Conservation (phyloP, 2,329 filamentous ascomycete genomes). For the Rutstroemia sydowiana region DNA sequence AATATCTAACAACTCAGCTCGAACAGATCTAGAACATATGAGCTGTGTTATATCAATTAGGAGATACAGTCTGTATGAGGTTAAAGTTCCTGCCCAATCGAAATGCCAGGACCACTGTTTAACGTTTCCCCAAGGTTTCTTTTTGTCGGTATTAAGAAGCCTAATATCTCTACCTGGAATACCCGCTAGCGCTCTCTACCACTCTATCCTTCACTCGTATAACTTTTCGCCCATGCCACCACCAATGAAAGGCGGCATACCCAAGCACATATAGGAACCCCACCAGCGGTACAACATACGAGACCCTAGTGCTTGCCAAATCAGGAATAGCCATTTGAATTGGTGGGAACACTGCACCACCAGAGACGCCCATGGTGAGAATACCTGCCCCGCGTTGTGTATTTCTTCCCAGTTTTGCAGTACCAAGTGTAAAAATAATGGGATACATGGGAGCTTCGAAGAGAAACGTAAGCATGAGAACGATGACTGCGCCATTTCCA, state of each 20-base stretch:
- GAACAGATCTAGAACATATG: too few species aligned
- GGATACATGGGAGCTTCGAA: constrained; percentile 79
- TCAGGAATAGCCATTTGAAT: constrained; percentile 62
- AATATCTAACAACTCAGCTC: too few species aligned
- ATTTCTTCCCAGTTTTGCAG: constrained; percentile 67
- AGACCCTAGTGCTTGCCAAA: constrained; percentile 34
- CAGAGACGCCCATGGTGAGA: constrained; percentile 62
- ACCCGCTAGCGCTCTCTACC: too few species aligned
- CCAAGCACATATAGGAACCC: constrained; percentile 35
- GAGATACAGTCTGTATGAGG: too few species aligned
- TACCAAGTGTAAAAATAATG: constrained; percentile 70
- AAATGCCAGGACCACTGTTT: too few species aligned
- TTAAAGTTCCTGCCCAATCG: too few species aligned
- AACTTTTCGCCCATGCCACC: constrained; percentile 28
- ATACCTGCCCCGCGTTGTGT: constrained; percentile 70
- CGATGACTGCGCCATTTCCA: constrained; percentile 43
- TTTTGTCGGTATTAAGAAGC: too few species aligned
- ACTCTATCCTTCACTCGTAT: constrained; percentile 28
- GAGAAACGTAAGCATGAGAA: constrained; percentile 66
- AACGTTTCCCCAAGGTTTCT: too few species aligned
- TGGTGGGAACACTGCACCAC: constrained; percentile 68
- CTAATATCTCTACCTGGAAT: too few species aligned
- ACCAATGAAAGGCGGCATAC: constrained; percentile 30
- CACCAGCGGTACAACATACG: constrained; percentile 37
- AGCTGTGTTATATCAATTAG: too few species aligned